These are phyloP conservation scores for Tagetes erecta DNA, from an alignment of 129 eudicot genomes.

Conservation along the genomic window DNA sequence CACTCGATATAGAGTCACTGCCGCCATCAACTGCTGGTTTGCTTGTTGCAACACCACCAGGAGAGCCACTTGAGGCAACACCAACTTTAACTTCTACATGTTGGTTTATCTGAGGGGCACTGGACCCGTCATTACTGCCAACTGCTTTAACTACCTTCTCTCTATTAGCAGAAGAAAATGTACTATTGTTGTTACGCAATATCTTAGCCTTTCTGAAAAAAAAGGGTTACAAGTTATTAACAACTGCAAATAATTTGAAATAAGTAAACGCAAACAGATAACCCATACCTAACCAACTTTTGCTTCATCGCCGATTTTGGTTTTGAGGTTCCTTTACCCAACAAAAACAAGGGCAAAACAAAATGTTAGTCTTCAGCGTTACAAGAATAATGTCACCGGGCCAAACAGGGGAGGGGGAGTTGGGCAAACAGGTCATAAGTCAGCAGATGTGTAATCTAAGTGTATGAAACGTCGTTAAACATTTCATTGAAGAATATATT, in stretches of 20 bases:
- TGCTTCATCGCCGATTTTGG: conserved; percentile 56
- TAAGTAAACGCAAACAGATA: conserved; percentile 24
- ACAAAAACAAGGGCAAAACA: not conserved
- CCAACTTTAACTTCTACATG: conserved; percentile 33
- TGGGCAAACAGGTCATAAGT: not conserved
- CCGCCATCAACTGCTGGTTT: conserved; percentile 31
- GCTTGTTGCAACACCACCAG: conserved; percentile 7
- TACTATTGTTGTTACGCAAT: conserved; percentile 46
- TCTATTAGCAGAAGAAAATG: conserved; percentile 28
- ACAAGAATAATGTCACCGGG: not conserved
- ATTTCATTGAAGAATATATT: not conserved
- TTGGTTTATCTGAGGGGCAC: conserved; percentile 31
- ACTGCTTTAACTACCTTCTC: conserved; percentile 33
- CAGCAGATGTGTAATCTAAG: not conserved
- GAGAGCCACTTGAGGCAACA: conserved; percentile 27
- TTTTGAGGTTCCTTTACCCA: conserved; percentile 50
- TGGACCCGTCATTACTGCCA: conserved; percentile 30
- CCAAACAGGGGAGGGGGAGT: not conserved
- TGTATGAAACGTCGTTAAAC: not conserved
- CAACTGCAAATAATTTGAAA: not conserved
- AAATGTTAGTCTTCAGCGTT: conserved; percentile 24
- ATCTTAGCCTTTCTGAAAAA: conserved; percentile 74
- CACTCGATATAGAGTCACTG: conserved; percentile 31
- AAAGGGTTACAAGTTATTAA: conserved; percentile 14
- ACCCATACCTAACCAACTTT: conserved; percentile 69